phyloP scores from a whole-genome alignment of 1,284 basidiomycete genomes.

The Amylostereum areolatum region DNA sequence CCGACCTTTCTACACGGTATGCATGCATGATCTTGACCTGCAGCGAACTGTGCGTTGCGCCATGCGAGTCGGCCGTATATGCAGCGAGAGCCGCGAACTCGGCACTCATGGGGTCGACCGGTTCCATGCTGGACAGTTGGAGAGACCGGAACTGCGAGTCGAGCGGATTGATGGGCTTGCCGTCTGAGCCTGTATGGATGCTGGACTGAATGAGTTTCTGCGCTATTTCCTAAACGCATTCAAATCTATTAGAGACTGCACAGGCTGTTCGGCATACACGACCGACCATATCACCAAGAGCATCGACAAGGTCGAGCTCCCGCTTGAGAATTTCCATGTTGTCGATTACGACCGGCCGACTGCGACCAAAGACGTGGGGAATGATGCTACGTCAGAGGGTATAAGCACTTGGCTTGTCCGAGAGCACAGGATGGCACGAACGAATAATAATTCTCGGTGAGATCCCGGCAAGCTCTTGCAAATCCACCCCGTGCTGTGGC shows the following conservation, averaged over 20 bases:
- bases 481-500: slow-evolving; percentile 32
- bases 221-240: slow-evolving; percentile 52
- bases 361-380: slow-evolving; percentile 55
- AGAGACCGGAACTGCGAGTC: slow-evolving; percentile 55
- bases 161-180: slow-evolving; percentile 47
- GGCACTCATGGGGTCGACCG: slow-evolving; percentile 32
- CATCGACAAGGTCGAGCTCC: slow-evolving; percentile 63
- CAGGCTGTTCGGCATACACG: too few relatives aligned
- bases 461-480: slow-evolving; percentile 34
- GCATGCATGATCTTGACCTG: slow-evolving; percentile 40
- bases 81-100: slow-evolving; percentile 46
- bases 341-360: slow-evolving; percentile 41
- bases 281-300: slow-evolving; percentile 55
- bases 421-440: slow-evolving; percentile 15
- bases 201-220: slow-evolving; percentile 48
- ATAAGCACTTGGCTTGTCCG: background rate
- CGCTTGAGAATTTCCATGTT: slow-evolving; percentile 37
- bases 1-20: slow-evolving; percentile 52
- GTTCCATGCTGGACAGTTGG: slow-evolving; percentile 46
- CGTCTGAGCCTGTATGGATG: slow-evolving; percentile 33
- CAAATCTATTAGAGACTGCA: too few relatives aligned
- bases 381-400: slow-evolving; percentile 38
- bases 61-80: slow-evolving; percentile 54
- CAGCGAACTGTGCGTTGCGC: slow-evolving; percentile 42
- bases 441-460: slow-evolving; percentile 57